phyloP scores from a whole-genome alignment of 805 yeast species.

The Komagataella phaffii region DNA sequence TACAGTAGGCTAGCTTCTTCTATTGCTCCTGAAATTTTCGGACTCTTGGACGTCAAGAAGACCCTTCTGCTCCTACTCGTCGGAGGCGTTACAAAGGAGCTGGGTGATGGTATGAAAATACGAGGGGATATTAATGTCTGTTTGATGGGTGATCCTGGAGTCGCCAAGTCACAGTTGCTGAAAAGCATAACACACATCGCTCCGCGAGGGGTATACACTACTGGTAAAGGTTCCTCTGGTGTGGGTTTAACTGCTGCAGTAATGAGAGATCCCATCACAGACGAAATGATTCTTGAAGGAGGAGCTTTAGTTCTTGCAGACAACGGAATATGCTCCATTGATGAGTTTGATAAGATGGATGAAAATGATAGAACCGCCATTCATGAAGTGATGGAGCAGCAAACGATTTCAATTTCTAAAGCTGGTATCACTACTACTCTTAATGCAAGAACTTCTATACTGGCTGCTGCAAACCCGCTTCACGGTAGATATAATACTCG shows the following conservation, averaged over 20 bases:
- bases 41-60: slow-evolving; percentile 88
- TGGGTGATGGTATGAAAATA: slow-evolving; percentile 94
- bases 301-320: slow-evolving; percentile 96
- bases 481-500: slow-evolving; percentile 90
- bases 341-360: slow-evolving; percentile 98
- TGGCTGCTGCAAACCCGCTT: slow-evolving; percentile 98
- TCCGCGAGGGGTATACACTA: slow-evolving; percentile 93
- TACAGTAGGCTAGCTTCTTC: slow-evolving; percentile 74
- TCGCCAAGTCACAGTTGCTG: slow-evolving; percentile 91
- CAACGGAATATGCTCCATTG: slow-evolving; percentile 96
- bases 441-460: slow-evolving; percentile 87
- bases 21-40: slow-evolving; percentile 96
- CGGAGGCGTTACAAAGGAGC: slow-evolving; percentile 91
- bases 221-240: slow-evolving; percentile 98
- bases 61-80: slow-evolving; percentile 72
- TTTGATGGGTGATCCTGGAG: slow-evolving; percentile 99
- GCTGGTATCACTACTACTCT: slow-evolving; percentile 96
- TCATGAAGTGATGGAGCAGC: slow-evolving; percentile 99
- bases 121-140: slow-evolving; percentile 95
- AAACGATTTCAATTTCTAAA: slow-evolving; percentile 91
- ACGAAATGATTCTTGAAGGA: slow-evolving; percentile 95
- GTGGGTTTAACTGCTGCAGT: slow-evolving; percentile 99
- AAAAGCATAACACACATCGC: slow-evolving; percentile 87
- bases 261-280: slow-evolving; percentile 97
- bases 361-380: slow-evolving; percentile 94